These are phyloP conservation scores for Pontederia paniculata DNA, from an alignment of 176 grass and related monocot species.

Conservation along the genomic window DNA sequence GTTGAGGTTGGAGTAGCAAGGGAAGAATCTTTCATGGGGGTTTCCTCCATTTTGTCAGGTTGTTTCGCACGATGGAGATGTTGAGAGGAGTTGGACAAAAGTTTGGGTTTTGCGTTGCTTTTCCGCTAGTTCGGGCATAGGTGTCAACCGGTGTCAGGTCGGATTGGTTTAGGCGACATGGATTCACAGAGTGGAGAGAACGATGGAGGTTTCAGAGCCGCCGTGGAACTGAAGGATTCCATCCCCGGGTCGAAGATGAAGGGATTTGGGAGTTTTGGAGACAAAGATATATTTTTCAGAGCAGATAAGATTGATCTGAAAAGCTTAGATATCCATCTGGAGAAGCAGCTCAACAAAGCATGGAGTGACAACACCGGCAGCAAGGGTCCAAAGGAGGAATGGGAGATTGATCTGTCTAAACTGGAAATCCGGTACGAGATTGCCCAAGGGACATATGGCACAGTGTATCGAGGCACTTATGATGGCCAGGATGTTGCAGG, in stretches of 20 bases:
- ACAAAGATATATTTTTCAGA: slow-evolving; percentile 42
- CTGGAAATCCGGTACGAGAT: slow-evolving; percentile 52
- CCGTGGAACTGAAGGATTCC: slow-evolving; percentile 1
- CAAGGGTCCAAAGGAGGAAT: slow-evolving; percentile 49
- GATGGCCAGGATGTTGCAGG: slow-evolving; percentile 70
- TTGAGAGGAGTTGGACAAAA: background rate
- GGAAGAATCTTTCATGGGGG: too few relatives aligned
- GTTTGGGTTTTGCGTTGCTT: background rate
- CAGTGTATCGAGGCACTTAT: slow-evolving; percentile 61
- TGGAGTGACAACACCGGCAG: slow-evolving; percentile 34
- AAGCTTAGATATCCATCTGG: slow-evolving; percentile 60
- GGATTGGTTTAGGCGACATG: background rate
- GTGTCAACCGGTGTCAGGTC: background rate
- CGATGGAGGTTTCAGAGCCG: slow-evolving; percentile 1
- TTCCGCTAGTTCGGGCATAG: background rate
- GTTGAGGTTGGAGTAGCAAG: too few relatives aligned
- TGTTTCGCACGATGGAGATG: too few relatives aligned
- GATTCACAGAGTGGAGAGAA: background rate
- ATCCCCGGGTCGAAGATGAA: slow-evolving; percentile 20
- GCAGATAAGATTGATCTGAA: slow-evolving; percentile 74
- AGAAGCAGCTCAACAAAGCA: slow-evolving; percentile 52
- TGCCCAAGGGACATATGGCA: slow-evolving; percentile 63
- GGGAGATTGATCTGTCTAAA: slow-evolving; percentile 65
- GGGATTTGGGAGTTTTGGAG: slow-evolving; percentile 48
- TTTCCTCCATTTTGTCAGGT: too few relatives aligned